phyloP scores from a whole-genome alignment of 129 eudicot species.

The Flaveria robusta region DNA sequence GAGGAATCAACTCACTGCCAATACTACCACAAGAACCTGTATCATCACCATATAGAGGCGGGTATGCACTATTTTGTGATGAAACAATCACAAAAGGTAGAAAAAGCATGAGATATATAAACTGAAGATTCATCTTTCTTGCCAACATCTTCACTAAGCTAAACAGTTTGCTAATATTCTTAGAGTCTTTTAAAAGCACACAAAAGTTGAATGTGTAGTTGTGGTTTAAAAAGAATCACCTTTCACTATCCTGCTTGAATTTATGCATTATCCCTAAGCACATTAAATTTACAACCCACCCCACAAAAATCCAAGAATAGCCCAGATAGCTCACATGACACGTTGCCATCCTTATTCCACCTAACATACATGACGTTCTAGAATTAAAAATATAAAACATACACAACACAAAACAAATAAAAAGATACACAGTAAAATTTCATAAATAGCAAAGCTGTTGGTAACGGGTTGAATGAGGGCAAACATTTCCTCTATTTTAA shows the following conservation, averaged over 20 bases:
- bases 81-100: conserved; percentile 23
- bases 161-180: conserved; percentile 17
- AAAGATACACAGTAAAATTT: too few species aligned
- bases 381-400: background rate
- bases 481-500: too few species aligned
- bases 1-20: conserved; percentile 33
- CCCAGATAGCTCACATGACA: conserved; percentile 3
- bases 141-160: conserved; percentile 6
- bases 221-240: background rate
- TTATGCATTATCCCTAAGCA: conserved; percentile 15
- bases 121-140: conserved; percentile 27
- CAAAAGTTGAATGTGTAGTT: background rate
- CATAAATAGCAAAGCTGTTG: too few species aligned
- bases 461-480: too few species aligned
- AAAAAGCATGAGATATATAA: conserved; percentile 19
- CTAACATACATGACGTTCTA: background rate
- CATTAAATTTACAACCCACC: background rate
- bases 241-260: conserved; percentile 18
- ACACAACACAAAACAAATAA: too few species aligned
- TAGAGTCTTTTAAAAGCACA: conserved; percentile 7
- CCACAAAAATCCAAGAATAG: conserved; percentile 18
- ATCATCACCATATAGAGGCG: conserved; percentile 24
- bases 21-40: conserved; percentile 25
- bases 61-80: conserved; percentile 28
- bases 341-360: conserved; percentile 16